Evolutionary conservation across 768 basidiomycete genomes (phyloP).

Genomic region (Phlebiopsis flavidoalba): DNA sequence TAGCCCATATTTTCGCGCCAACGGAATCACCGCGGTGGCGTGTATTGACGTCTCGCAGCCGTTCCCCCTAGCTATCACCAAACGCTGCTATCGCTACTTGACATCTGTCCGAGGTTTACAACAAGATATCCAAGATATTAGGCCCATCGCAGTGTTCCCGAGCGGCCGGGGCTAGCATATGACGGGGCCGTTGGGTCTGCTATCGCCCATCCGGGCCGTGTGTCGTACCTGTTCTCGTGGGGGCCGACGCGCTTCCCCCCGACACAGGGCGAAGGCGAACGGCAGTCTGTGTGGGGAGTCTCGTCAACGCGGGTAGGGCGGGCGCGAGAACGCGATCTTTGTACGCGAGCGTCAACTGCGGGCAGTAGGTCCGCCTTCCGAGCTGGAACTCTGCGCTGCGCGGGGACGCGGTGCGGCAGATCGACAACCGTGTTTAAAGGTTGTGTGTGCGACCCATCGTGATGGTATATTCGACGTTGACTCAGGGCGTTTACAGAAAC

Average conservation of each 20-base stretch:
- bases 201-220: slow-evolving; percentile 81
- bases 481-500: slow-evolving; percentile 44
- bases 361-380: slow-evolving; percentile 52
- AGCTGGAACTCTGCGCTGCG: slow-evolving; percentile 56
- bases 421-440: slow-evolving; percentile 85
- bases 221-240: slow-evolving; percentile 70
- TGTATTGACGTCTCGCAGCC: slow-evolving; percentile 44
- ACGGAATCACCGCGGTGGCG: too few relatives aligned
- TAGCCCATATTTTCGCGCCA: slow-evolving; percentile 6
- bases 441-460: slow-evolving; percentile 30
- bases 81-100: slow-evolving; percentile 81
- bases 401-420: slow-evolving; percentile 74
- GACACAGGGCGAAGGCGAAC: slow-evolving; percentile 36
- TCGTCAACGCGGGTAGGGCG: slow-evolving; percentile 41
- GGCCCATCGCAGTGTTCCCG: slow-evolving; percentile 77
- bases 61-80: slow-evolving; percentile 86
- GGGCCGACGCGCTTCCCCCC: slow-evolving; percentile 37
- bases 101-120: slow-evolving; percentile 89
- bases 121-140: slow-evolving; percentile 78
- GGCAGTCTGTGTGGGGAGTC: slow-evolving; percentile 71
- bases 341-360: slow-evolving; percentile 29
- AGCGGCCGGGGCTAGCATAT: slow-evolving; percentile 67
- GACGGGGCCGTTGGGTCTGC: slow-evolving; percentile 67
- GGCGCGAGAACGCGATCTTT: slow-evolving; percentile 19
- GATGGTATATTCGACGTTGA: background rate